These are phyloP conservation scores for Mycena vitilis DNA, from an alignment of 768 basidiomycete species.

Conservation along the genomic window DNA sequence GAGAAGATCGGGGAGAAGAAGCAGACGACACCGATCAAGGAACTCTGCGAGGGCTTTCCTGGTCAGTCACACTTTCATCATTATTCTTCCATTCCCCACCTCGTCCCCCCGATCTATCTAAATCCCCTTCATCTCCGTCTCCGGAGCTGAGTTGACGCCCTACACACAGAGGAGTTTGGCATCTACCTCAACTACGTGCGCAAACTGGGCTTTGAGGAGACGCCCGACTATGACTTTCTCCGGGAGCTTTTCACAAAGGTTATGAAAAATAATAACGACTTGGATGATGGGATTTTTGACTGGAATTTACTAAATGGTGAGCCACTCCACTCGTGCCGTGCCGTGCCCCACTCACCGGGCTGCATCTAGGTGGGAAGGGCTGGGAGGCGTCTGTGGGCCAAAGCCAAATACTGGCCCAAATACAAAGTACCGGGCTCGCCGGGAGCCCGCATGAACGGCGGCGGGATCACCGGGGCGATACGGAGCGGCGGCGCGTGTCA, in stretches of 20 bases:
- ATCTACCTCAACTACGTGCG: slow-evolving; percentile 99
- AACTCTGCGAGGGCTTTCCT: slow-evolving; percentile 95
- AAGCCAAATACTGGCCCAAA: slow-evolving; percentile 73
- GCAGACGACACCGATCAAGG: slow-evolving; percentile 97
- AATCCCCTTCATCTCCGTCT: slow-evolving; percentile 17
- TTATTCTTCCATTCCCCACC: slow-evolving; percentile 26
- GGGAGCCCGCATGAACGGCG: slow-evolving; percentile 64
- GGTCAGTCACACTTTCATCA: slow-evolving; percentile 59
- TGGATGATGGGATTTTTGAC: slow-evolving; percentile 95
- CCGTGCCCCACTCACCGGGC: slow-evolving; percentile 6
- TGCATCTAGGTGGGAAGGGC: slow-evolving; percentile 80
- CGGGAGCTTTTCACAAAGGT: slow-evolving; percentile 95
- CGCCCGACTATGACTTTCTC: slow-evolving; percentile 98
- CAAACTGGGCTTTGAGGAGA: slow-evolving; percentile 98
- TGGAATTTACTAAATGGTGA: slow-evolving; percentile 93
- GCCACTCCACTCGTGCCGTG: slow-evolving; percentile 30
- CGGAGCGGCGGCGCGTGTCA: slow-evolving; percentile 73
- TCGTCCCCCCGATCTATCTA: slow-evolving; percentile 8
- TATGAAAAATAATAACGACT: slow-evolving; percentile 89
- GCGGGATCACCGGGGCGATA: slow-evolving; percentile 65
- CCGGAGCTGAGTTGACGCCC: slow-evolving; percentile 1
- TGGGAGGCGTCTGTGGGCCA: slow-evolving; percentile 87
- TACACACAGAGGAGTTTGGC: slow-evolving; percentile 87
- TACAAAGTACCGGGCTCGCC: slow-evolving; percentile 66
- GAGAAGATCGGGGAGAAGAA: slow-evolving; percentile 99